Base-by-base conservation (phyloP, 257 asterid genomes). In the Jacaranda mimosifolia region DNA sequence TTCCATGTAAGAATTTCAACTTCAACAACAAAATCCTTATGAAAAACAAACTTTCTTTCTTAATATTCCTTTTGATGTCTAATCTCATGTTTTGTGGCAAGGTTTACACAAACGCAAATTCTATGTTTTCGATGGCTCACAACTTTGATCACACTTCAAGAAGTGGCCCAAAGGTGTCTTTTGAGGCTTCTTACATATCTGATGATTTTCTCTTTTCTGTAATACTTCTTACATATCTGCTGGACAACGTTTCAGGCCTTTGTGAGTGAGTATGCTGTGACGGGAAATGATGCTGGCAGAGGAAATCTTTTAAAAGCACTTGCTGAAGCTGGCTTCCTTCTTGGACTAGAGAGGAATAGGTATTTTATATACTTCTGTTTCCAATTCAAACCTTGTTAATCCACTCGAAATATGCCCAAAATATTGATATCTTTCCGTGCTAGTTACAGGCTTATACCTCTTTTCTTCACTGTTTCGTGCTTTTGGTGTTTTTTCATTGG, bases 231-330 rank as follows among this genome's bases (percentile, higher is more conserved):
- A 76, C 26, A 14, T 49, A 60, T 67, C 10, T 58, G 35, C 10
- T 65, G 38, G 9, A 68, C 4, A 66, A 43, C 21, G 17, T 43
- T 72, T 35, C 91, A 92, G 99, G 99, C 96, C 74, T 93, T 95
- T 74, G 96, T 91, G 76, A 95, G 98, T 71, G 99, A 95, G 78
- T 95, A 93, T 74, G 97, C 92, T 65, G 99, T 91, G 74, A 89
- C 92, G 35, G 95, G 89, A 80, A 69, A 70, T 38, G 97, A 93
- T 79, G 97, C 92, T 52, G 99, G 98, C 4, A 85, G 57, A 17
- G 98, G 99, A 63, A 95, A 85, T 81, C 93, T 93, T 77, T 77
- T 93, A 57, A 91, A 92, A 77, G 97, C 97, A 75, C 80, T 95
- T 39, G 96, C 90, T 66, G 99, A 93, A 87, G 98, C 97, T 69